Conservation (phyloP, 768 basidiomycete genomes). For the Zangia roseola region DNA sequence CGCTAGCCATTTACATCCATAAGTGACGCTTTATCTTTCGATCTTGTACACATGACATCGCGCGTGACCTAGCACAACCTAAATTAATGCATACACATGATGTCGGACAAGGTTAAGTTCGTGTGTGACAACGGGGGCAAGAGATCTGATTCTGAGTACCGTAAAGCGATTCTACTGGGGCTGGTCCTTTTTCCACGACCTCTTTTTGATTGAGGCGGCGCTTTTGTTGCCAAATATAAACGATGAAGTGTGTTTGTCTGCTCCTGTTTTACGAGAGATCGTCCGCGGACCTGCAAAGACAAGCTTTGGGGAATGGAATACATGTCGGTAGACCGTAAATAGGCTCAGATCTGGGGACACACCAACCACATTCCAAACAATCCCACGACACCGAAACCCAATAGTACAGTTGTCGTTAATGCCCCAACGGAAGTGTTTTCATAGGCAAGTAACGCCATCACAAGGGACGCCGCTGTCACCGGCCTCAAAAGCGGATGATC, state of each 20-base stretch:
- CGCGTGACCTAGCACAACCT: constrained; percentile 10
- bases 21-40: constrained; percentile 9
- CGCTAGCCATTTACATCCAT: constrained; percentile 21
- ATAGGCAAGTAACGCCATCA: constrained; percentile 65
- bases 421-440: constrained; percentile 58
- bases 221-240: constrained; percentile 78
- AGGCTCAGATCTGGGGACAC: constrained; percentile 28
- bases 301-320: constrained; percentile 40
- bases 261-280: constrained; percentile 71
- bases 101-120: constrained; percentile 31
- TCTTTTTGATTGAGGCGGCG: constrained; percentile 63
- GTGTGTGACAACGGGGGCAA: constrained; percentile 2
- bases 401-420: constrained; percentile 50
- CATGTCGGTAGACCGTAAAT: constrained; percentile 10
- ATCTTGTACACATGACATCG: constrained; percentile 17
- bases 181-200: constrained; percentile 49
- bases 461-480: constrained; percentile 48
- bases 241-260: constrained; percentile 77
- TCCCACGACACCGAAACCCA: constrained; percentile 51
- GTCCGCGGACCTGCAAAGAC: constrained; percentile 56
- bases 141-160: constrained; percentile 21
- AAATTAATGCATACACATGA: constrained; percentile 16
- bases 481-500: constrained; percentile 66
- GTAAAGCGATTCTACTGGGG: constrained; percentile 20
- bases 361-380: constrained; percentile 75